Evolutionary conservation across 2,329 filamentous ascomycete genomes (phyloP), one percentile per base, ranked within the genome.

Genomic region (Acarospora socialis): DNA sequence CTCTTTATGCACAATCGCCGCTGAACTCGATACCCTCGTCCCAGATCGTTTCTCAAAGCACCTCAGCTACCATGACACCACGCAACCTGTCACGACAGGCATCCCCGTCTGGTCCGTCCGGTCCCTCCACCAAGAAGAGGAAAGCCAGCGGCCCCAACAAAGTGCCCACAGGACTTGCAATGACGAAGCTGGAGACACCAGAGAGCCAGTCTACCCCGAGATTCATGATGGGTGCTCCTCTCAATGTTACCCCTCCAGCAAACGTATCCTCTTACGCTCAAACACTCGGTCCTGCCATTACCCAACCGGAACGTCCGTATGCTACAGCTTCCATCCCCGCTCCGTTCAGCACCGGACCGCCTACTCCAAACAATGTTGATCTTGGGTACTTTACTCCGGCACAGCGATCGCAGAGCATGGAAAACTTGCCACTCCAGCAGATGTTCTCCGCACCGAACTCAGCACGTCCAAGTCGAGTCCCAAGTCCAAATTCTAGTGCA

Each of bases 131-230:
- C 25, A 93, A 92, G 63, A 84, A 84, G 57, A 70, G 84, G 40
- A 93, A 92, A 54, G 74, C 77, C 4, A 84, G 77, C 50, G 67
- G 67, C 23, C 69, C 71, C 10, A 56, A 62, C 20, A 81, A 81
- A 51, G 60, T 92, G 9, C 80, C 82, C 1, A 73, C 69, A 12
- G 75, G 71, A 10, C 56, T 92, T 44, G 70, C 77, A 5, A 92
- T 93, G 84, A 92, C 84, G 2, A 73, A 73, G 34, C 62, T 90
- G 21, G 80, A 90, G 43, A 75, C 71, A 2, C 60, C 52, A 34
- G 59, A 59, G 22, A 23, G 35, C 30, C 43, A 52, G 12, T 48
- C 51, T 5, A 37, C 44, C 15, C 23, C 23, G 6, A 25, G 6
- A n/a, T n/a, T n/a, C n/a, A n/a, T n/a, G n/a, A n/a, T n/a, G n/a